Conservation (phyloP, 208 protist genomes). For the Balamuthia mandrillaris region DNA sequence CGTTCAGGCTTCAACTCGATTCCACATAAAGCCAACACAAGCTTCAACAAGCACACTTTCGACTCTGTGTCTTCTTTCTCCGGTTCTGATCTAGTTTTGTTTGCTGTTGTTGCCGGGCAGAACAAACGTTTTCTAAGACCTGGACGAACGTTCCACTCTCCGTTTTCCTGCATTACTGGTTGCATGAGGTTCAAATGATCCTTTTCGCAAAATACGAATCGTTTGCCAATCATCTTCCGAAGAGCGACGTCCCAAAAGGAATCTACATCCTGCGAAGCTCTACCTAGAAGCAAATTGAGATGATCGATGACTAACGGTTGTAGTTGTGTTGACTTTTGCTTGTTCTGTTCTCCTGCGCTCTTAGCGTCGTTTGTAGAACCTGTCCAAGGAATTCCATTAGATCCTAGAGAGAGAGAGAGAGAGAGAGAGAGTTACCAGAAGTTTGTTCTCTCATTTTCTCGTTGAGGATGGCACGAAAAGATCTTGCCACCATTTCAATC, state of each 20-base stretch:
- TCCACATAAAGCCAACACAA: neutral
- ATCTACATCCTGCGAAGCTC: neutral
- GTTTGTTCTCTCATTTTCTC: too few species aligned
- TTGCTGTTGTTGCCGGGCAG: neutral
- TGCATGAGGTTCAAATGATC: neutral
- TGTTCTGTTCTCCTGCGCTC: too few species aligned
- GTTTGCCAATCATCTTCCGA: neutral
- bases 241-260: neutral
- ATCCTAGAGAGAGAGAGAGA: neutral
- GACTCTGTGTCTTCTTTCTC: neutral
- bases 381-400: too few species aligned
- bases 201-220: neutral
- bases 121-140: too few species aligned
- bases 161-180: neutral
- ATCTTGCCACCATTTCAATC: neutral
- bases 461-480: slow-evolving; percentile 5
- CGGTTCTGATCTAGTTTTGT: neutral
- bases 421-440: neutral
- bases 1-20: neutral
- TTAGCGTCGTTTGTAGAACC: too few species aligned
- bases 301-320: neutral
- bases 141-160: too few species aligned
- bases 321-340: slow-evolving; percentile 12
- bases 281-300: slow-evolving; percentile 12
- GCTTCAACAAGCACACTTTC: neutral